Base-by-base conservation (phyloP, 148 eudicot species). In the Rhododendron molle region DNA sequence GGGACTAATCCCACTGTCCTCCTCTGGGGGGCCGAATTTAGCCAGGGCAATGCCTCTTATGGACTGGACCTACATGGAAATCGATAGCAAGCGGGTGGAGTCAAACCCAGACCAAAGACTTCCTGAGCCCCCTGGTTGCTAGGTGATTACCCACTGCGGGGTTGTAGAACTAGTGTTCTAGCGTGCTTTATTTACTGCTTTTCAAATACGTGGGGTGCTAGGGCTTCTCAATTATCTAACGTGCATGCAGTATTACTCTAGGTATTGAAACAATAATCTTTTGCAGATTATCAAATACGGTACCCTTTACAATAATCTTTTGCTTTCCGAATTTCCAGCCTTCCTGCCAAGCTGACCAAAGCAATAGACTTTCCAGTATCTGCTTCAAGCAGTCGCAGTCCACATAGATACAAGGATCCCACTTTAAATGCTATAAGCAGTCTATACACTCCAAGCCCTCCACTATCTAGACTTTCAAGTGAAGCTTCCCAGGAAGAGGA, bases 301-400 rank as follows among this genome's bases (percentile, higher is more conserved):
- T n/a, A n/a, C n/a, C n/a, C n/a, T n/a, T n/a, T n/a, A 16, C 34
- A 36, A 8, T 15, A n/a, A 78, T 2, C 56, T 12, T 23, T 78
- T 46, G 46, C 16, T 58, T 58, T 76, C 30, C 36, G 28, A 23
- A 38, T 62, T 87, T 88, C 82, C 92, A 96, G 98, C 88, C 89
- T 94, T 82, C 96, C 98, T 81, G 90, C 93, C 16, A 90, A 91
- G 83, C 80, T 89, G 58, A 86, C 91, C 11, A 90, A 85, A 88
- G 87, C 88, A 65, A 81, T 13, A 23, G 94, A 93, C 52, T 71
- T 71, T 78, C 84, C 92, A 10, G 85, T 86, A 65, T 89, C 89
- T 85, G 85, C 90, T 80, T 87, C 95, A 21, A 85, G 81, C 21
- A 86, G 86, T 85, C 88, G 85, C 78, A 88, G 89, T 34, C 76